phyloP scores from a whole-genome alignment of 164 flowering plant species.

The Warburgia ugandensis region DNA sequence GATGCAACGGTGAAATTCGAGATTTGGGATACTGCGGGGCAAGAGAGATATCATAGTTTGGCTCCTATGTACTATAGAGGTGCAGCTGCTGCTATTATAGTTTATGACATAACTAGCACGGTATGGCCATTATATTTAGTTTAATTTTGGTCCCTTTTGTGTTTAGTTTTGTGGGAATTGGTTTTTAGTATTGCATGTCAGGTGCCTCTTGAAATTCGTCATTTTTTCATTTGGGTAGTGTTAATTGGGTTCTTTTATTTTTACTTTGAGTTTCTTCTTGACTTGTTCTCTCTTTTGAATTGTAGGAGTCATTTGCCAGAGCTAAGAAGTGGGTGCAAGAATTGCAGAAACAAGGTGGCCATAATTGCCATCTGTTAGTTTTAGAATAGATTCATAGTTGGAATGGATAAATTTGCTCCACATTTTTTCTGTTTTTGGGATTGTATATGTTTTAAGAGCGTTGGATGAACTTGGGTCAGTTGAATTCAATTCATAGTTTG shows the following conservation, averaged over 20 bases:
- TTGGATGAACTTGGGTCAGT: not conserved
- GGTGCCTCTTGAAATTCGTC: not conserved
- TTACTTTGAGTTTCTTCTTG: not conserved
- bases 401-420: not conserved
- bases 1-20: constrained; percentile 62
- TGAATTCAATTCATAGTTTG: not conserved
- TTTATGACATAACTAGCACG: constrained; percentile 53
- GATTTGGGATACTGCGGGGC: constrained; percentile 88
- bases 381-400: not conserved
- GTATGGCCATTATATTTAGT: constrained; percentile 9
- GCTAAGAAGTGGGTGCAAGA: constrained; percentile 75
- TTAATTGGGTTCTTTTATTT: not conserved
- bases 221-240: not conserved
- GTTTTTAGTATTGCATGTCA: not conserved
- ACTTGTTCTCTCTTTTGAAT: constrained; percentile 7
- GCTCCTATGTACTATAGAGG: constrained; percentile 81
- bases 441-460: not conserved
- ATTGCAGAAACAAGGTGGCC: constrained; percentile 56
- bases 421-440: not conserved
- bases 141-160: not conserved
- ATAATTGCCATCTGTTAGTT: not conserved
- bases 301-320: constrained; percentile 47
- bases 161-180: not conserved
- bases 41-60: constrained; percentile 67
- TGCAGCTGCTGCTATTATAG: constrained; percentile 68